Conservation (phyloP, 208 protist genomes). For the Leishmania aethiopica region DNA sequence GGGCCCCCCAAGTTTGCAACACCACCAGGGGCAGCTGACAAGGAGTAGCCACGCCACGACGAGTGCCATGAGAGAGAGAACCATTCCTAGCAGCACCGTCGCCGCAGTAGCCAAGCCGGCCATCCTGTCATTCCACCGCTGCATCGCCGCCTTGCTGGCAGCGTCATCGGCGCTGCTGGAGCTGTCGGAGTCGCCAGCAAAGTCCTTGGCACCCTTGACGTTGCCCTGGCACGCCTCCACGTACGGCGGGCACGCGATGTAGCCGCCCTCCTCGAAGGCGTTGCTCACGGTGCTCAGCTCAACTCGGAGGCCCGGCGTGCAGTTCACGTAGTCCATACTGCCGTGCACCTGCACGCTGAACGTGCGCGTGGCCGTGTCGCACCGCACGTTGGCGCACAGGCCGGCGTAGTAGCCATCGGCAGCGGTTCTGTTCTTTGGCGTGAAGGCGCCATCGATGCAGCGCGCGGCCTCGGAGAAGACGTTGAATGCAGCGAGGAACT, state of each 20-base stretch:
- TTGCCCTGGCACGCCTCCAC: constrained; percentile 4
- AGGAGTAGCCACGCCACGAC: background rate
- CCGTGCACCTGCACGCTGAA: constrained; percentile 5
- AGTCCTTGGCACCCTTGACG: background rate
- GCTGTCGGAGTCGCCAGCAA: too few species aligned
- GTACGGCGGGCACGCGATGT: constrained; percentile 3
- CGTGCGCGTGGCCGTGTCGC: background rate
- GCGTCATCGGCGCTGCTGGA: background rate
- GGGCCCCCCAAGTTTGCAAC: background rate
- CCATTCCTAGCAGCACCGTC: background rate
- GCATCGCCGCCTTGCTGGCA: background rate
- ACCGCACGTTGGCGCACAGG: constrained; percentile 10
- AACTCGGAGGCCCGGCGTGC: background rate
- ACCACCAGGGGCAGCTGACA: background rate
- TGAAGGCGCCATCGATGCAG: constrained; percentile 2
- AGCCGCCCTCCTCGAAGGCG: background rate
- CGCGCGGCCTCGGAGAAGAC: constrained; percentile 1
- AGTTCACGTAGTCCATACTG: background rate
- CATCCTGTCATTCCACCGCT: background rate
- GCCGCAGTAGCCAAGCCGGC: background rate
- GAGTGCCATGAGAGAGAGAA: too few species aligned
- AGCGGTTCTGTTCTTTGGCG: background rate
- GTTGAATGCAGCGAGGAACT: background rate
- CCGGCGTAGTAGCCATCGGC: background rate
- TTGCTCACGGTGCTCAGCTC: background rate